These are phyloP conservation scores for Hypoxylon fuscum DNA, from an alignment of 495 filamentous ascomycete species.

Conservation along the genomic window DNA sequence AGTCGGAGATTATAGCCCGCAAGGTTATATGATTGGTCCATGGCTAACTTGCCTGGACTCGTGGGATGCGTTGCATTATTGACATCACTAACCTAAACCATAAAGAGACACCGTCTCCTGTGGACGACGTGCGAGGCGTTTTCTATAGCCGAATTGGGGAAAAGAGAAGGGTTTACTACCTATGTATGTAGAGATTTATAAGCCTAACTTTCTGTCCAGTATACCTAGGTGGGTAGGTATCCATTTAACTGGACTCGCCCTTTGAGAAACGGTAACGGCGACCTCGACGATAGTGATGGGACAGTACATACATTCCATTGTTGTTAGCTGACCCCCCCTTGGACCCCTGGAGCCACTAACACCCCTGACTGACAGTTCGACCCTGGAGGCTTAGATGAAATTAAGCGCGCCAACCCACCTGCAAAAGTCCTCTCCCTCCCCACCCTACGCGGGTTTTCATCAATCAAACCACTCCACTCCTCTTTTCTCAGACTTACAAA, in stretches of 20 bases:
- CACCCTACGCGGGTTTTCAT: slow-evolving; percentile 19
- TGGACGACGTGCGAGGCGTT: neutral
- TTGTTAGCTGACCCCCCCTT: neutral
- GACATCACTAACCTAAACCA: slow-evolving; percentile 3
- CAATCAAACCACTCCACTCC: slow-evolving; percentile 26
- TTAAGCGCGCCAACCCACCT: slow-evolving; percentile 35
- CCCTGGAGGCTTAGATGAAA: slow-evolving; percentile 23
- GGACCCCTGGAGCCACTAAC: neutral
- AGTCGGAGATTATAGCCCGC: slow-evolving; percentile 10
- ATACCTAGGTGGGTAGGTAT: too few relatives aligned
- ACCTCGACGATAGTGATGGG: too few relatives aligned
- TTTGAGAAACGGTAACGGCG: too few relatives aligned
- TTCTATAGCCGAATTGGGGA: too few relatives aligned
- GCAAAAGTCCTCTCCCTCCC: slow-evolving; percentile 18
- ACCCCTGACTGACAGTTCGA: slow-evolving; percentile 9
- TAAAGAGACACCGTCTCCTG: neutral
- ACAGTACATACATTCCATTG: too few relatives aligned
- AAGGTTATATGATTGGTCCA: neutral
- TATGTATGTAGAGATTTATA: too few relatives aligned
- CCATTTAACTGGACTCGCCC: too few relatives aligned
- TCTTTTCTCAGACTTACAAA: slow-evolving; percentile 16
- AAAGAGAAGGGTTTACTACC: too few relatives aligned
- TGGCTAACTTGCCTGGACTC: slow-evolving; percentile 6
- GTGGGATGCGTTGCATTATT: slow-evolving; percentile 3
- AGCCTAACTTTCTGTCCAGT: too few relatives aligned